Conservation (phyloP, 2,329 filamentous ascomycete genomes). For the Colletotrichum coccodes region DNA sequence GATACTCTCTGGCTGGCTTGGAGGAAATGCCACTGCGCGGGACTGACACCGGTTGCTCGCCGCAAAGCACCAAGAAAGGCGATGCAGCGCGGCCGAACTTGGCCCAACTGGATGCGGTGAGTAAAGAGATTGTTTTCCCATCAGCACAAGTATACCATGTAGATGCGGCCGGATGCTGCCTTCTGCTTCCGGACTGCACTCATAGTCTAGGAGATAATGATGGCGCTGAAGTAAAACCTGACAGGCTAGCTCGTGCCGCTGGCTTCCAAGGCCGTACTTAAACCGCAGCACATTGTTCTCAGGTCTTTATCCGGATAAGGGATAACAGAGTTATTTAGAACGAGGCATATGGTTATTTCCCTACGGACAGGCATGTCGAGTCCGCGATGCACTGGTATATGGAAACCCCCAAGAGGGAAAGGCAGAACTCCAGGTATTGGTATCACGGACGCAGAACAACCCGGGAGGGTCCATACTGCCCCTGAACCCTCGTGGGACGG, state of each 20-base stretch:
- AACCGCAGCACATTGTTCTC: neutral
- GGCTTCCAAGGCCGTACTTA: neutral
- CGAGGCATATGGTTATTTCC: neutral
- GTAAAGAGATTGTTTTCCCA: neutral
- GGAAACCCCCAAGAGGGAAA: neutral
- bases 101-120: neutral
- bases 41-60: neutral
- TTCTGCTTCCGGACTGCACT: conserved; percentile 5
- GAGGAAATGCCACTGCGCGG: neutral
- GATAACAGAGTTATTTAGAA: neutral
- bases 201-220: neutral
- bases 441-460: neutral
- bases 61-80: neutral
- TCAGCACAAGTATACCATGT: neutral
- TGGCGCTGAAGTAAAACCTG: neutral
- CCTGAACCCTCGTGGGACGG: neutral
- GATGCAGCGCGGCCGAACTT: neutral
- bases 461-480: neutral
- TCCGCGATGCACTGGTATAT: neutral
- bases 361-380: neutral
- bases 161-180: neutral
- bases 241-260: neutral
- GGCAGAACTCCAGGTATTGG: neutral
- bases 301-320: too few relatives aligned
- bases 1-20: neutral